Evolutionary conservation across 495 filamentous ascomycete species (phyloP).

Genomic region (Penicillium turbatum): DNA sequence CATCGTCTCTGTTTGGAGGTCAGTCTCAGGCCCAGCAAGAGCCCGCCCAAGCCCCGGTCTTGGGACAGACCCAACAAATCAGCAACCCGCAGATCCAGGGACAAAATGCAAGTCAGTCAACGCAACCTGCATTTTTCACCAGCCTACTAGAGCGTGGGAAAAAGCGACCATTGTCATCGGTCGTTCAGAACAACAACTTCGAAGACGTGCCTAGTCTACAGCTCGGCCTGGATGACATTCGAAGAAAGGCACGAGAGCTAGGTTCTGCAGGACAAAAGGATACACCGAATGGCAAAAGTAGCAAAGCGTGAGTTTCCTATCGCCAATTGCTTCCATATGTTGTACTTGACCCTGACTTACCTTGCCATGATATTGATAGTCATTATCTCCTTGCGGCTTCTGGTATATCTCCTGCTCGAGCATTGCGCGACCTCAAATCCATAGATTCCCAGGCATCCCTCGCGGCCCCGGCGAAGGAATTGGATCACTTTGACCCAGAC

Average conservation of each 20-base stretch:
- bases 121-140: conserved; percentile 75
- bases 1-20: conserved; percentile 27
- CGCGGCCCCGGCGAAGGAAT: conserved; percentile 39
- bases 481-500: conserved; percentile 61
- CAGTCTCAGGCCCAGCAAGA: conserved; percentile 35
- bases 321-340: background rate
- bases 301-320: conserved; percentile 55
- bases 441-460: conserved; percentile 46
- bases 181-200: conserved; percentile 39
- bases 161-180: conserved; percentile 42
- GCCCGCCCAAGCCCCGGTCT: conserved; percentile 27
- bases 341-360: conserved; percentile 1
- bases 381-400: conserved; percentile 88
- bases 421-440: conserved; percentile 70
- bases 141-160: conserved; percentile 73
- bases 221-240: conserved; percentile 80
- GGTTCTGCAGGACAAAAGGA: conserved; percentile 50
- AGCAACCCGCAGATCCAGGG: conserved; percentile 17
- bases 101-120: conserved; percentile 28
- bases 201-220: conserved; percentile 59
- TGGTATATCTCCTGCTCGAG: conserved; percentile 73
- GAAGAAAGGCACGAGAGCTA: conserved; percentile 75
- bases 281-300: conserved; percentile 46
- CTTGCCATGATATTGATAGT: conserved; percentile 23
- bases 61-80: conserved; percentile 29